Evolutionary conservation across 495 filamentous ascomycete genomes (phyloP).

Genomic region (Penicillium canescens): DNA sequence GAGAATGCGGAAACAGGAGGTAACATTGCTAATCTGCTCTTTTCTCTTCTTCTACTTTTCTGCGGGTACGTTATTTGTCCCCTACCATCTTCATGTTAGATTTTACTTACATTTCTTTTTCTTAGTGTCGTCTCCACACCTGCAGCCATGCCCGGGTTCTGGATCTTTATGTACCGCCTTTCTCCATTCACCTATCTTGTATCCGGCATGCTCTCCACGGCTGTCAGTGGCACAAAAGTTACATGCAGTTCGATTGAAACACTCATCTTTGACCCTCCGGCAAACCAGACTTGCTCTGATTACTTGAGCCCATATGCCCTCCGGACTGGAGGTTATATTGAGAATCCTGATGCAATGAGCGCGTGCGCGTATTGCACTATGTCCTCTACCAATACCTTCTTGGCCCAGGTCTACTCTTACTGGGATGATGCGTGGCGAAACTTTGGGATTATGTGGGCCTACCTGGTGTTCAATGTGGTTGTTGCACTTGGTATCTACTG

Average conservation of each 20-base stretch:
- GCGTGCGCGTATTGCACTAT: constrained; percentile 67
- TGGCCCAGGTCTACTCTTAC: constrained; percentile 46
- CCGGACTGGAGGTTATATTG: constrained; percentile 53
- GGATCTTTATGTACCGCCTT: constrained; percentile 82
- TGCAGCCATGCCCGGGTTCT: constrained; percentile 64
- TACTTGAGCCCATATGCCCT: constrained; percentile 57
- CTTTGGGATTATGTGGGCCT: constrained; percentile 67
- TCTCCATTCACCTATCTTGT: constrained; percentile 75
- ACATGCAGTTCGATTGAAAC: constrained; percentile 60
- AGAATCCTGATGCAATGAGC: constrained; percentile 45
- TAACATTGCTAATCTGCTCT: constrained; percentile 61
- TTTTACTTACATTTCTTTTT: constrained; percentile 6
- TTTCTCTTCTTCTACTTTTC: constrained; percentile 63
- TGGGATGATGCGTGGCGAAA: constrained; percentile 72
- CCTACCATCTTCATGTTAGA: background rate
- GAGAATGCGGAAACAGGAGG: constrained; percentile 62
- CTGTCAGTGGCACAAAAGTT: constrained; percentile 57
- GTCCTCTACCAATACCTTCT: constrained; percentile 59
- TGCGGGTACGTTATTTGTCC: constrained; percentile 39
- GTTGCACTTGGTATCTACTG: constrained; percentile 75
- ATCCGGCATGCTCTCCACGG: constrained; percentile 60
- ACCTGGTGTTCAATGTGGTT: constrained; percentile 70
- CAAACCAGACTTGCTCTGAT: constrained; percentile 49
- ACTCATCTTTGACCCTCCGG: constrained; percentile 52
- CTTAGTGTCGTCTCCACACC: constrained; percentile 67